phyloP scores from a whole-genome alignment of 2,329 filamentous ascomycete species.

The Sporothrix pseudoabietina region DNA sequence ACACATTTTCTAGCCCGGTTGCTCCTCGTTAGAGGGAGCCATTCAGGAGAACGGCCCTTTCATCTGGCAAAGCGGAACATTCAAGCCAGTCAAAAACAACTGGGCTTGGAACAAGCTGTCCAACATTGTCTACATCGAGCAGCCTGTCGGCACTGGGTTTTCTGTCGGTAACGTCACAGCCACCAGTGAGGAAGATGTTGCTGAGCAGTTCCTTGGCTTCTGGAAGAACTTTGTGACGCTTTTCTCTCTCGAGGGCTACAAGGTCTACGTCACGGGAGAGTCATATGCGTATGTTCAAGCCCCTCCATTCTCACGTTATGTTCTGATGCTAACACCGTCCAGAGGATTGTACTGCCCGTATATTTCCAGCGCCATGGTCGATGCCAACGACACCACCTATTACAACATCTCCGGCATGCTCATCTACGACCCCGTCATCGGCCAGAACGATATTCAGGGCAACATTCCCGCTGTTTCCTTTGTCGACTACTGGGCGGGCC shows the following conservation, averaged over 20 bases:
- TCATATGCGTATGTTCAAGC: conserved; percentile 58
- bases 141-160: conserved; percentile 69
- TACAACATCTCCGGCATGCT: conserved; percentile 69
- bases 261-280: conserved; percentile 74
- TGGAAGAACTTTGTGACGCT: conserved; percentile 76
- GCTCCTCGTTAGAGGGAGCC: conserved; percentile 66
- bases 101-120: conserved; percentile 77
- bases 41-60: conserved; percentile 79
- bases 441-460: conserved; percentile 50
- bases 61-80: conserved; percentile 70
- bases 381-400: conserved; percentile 64
- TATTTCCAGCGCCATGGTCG: conserved; percentile 72
- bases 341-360: conserved; percentile 68
- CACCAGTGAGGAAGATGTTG: conserved; percentile 66
- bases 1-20: conserved; percentile 50
- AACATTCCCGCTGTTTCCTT: conserved; percentile 58
- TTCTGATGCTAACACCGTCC: neutral
- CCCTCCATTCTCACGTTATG: neutral
- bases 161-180: conserved; percentile 65
- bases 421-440: conserved; percentile 71
- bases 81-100: conserved; percentile 63
- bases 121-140: conserved; percentile 76
- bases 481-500: conserved; percentile 60
- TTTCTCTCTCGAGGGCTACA: conserved; percentile 67
- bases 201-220: conserved; percentile 73